These are phyloP conservation scores for Cavenderia fasciculata DNA, from an alignment of 78 protist genomes.

Conservation along the genomic window DNA sequence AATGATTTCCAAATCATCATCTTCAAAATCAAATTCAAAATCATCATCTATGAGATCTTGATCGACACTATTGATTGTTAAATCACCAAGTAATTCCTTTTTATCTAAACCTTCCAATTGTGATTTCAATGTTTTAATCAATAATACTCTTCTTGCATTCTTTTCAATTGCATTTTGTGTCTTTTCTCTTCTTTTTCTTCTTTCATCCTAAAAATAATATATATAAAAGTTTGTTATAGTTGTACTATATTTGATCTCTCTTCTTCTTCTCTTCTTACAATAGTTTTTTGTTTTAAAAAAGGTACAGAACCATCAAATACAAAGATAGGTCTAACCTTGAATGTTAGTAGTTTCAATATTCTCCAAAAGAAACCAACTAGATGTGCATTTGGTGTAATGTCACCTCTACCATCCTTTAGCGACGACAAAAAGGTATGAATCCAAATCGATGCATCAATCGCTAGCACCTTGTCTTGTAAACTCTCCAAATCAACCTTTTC, in stretches of 20 bases:
- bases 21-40: not conserved
- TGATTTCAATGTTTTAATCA: slow-evolving; percentile 25
- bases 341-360: slow-evolving; percentile 24
- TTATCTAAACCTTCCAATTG: slow-evolving; percentile 2
- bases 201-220: slow-evolving; percentile 27
- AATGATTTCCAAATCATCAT: slow-evolving; percentile 44
- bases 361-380: slow-evolving; percentile 68
- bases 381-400: slow-evolving; percentile 39
- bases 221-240: too few relatives aligned
- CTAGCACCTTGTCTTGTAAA: slow-evolving; percentile 2
- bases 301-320: slow-evolving; percentile 72
- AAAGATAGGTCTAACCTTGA: slow-evolving; percentile 43
- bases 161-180: slow-evolving; percentile 22
- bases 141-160: slow-evolving; percentile 23
- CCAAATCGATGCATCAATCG: slow-evolving; percentile 72
- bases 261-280: not conserved
- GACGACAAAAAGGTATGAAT: slow-evolving; percentile 40
- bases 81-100: too few relatives aligned
- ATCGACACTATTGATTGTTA: too few relatives aligned
- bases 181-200: slow-evolving; percentile 63
- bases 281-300: slow-evolving; percentile 39
- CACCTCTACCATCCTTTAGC: slow-evolving; percentile 50
- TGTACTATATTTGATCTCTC: too few relatives aligned
- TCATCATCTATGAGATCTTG: not conserved
- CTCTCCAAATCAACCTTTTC: slow-evolving; percentile 9